Base-by-base conservation (phyloP, 768 basidiomycete species). In the Hygrocybe coccinea region DNA sequence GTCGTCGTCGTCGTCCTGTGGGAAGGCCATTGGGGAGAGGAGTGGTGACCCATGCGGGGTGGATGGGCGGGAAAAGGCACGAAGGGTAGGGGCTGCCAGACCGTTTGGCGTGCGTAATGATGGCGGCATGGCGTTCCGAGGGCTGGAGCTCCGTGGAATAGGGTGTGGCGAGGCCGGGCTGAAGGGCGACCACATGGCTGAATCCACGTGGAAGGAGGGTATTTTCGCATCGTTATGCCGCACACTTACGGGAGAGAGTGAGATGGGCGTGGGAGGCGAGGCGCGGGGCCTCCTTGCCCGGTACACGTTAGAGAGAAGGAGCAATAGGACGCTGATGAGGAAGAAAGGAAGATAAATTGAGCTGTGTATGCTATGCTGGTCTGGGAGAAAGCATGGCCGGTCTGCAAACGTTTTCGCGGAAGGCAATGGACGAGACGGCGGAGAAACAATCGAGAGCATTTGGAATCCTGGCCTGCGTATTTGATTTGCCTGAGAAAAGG, bases 401-500 rank as follows among this genome's bases (percentile, higher is more conserved):
- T 92, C 85, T 45, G 74, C 52, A 34, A 54, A 54, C 77, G 64
- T 77, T 73, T 21, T 60, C 55, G 4, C 60, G 61, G 22, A 9
- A 76, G 72, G 21, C 7, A 25, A 8, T 3, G 35, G 39, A 11
- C 5, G 10, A 48, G 66, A 36, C 61, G 54, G 60, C 8, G 60
- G 70, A 21, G 77, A 77, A 45, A 75, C 76, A 25, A 98, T 79
- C 1, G 93, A 89, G 44, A 98, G 78, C n/a, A 98, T 79, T 62
- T 95, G 91, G 71, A 94, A 94, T 37, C 94, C 95, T 5, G 95
- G 94, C 25, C 76, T 75, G 38, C 79, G 78, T 51, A 98, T 80
- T 33, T 89, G 91, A 84, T 92, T 90, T 3, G 86, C 89, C 78
- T 94, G 91, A 10, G 91, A 92, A 63, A 97, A 78, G 2, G 91